A percentile compares a stretch with the other conserved stretches of the same genome.
phyloP scores from a whole-genome alignment of 345 rosid species.

The Ricinus communis region DNA sequence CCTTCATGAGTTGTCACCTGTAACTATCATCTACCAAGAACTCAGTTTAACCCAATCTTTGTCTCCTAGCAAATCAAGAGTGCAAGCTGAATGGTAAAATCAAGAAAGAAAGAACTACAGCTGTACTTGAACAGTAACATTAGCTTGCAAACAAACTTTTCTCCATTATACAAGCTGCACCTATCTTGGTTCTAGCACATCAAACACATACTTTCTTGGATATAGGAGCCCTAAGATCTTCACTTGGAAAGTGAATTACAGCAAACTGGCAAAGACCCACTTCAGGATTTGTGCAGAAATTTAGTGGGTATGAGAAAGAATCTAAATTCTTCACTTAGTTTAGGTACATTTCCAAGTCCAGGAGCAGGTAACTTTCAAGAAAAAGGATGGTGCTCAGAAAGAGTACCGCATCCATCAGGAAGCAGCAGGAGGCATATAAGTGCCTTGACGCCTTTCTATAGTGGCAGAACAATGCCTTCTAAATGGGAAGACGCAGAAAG shows the following conservation, averaged over 20 bases:
- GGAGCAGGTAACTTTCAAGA: slow-evolving; percentile 35
- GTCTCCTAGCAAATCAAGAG: background rate
- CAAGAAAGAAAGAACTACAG: background rate
- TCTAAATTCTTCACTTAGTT: slow-evolving; percentile 23
- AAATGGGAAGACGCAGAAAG: slow-evolving; percentile 98
- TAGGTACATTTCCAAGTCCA: slow-evolving; percentile 21
- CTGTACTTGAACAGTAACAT: slow-evolving; percentile 1
- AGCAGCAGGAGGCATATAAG: slow-evolving; percentile 45
- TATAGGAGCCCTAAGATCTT: background rate
- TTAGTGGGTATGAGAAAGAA: slow-evolving; percentile 23
- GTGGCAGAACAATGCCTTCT: slow-evolving; percentile 80
- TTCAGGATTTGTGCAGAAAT: background rate
- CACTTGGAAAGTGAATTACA: background rate
- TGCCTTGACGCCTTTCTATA: slow-evolving; percentile 69
- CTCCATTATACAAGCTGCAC: background rate
- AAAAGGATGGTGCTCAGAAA: slow-evolving; percentile 85
- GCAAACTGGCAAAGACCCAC: slow-evolving; percentile 18
- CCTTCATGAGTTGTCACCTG: slow-evolving; percentile 7
- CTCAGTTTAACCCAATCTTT: background rate
- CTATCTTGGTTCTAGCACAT: background rate
- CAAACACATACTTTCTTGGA: background rate
- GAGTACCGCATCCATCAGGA: slow-evolving; percentile 62
- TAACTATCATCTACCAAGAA: background rate
- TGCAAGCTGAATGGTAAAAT: too few species aligned
- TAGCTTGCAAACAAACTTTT: background rate